phyloP scores from a whole-genome alignment of 306 rosid genomes.

The Cicer judaicum region DNA sequence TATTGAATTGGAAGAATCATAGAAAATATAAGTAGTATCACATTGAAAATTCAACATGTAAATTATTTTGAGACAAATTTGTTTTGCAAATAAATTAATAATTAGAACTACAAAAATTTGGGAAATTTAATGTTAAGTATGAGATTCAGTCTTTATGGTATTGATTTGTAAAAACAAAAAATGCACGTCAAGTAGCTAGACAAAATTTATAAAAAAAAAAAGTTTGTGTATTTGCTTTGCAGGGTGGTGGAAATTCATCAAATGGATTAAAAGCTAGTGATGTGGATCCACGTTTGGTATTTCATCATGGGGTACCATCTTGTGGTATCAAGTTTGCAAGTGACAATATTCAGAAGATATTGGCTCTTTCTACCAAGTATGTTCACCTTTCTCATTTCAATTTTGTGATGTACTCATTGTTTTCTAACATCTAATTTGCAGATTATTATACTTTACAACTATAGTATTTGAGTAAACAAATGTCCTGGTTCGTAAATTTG shows the following conservation, averaged over 20 bases:
- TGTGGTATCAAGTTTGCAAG: constrained; percentile 62
- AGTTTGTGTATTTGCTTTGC: constrained; percentile 35
- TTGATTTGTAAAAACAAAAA: too few species aligned
- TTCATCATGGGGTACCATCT: constrained; percentile 79
- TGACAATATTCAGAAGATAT: constrained; percentile 68
- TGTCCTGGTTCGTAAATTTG: too few species aligned
- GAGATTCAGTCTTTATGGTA: too few species aligned
- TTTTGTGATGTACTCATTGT: not conserved
- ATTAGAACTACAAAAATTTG: too few species aligned
- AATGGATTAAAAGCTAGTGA: constrained; percentile 56
- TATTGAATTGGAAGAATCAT: too few species aligned
- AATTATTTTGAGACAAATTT: too few species aligned
- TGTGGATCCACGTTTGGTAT: constrained; percentile 62
- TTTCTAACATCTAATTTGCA: not conserved
- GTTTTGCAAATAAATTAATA: too few species aligned
- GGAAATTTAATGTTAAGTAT: too few species aligned
- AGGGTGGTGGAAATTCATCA: constrained; percentile 57
- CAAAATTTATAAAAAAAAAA: not conserved
- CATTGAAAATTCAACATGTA: too few species aligned
- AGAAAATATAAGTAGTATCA: too few species aligned
- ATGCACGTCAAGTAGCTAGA: not conserved
- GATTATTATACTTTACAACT: not conserved
- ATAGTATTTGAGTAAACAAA: too few species aligned
- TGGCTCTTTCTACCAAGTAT: constrained; percentile 84
- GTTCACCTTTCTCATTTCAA: constrained; percentile 25